phyloP scores from a whole-genome alignment of 495 filamentous ascomycete species.

The Tuber indicum region DNA sequence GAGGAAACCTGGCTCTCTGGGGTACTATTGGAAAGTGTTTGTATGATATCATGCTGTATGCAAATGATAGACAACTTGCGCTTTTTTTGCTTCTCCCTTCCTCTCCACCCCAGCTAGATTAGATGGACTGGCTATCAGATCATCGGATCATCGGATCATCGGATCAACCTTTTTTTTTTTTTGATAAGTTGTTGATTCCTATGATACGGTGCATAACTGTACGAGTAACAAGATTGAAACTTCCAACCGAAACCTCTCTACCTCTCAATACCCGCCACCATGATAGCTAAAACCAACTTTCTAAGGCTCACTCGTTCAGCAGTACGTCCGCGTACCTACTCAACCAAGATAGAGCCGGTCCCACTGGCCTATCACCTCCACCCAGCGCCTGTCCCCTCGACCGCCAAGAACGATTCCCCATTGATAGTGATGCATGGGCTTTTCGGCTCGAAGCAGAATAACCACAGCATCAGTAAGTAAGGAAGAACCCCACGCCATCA shows the following conservation, averaged over 20 bases:
- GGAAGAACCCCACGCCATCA: slow-evolving; percentile 40
- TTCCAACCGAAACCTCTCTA: background rate
- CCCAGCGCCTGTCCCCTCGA: slow-evolving; percentile 44
- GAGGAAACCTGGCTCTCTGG: too few relatives aligned
- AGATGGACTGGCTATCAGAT: too few relatives aligned
- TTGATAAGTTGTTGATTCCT: too few relatives aligned
- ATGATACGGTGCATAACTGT: too few relatives aligned
- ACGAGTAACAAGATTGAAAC: background rate
- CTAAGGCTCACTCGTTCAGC: background rate
- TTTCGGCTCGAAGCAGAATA: slow-evolving; percentile 95
- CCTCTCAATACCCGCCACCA: background rate
- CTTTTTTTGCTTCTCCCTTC: too few relatives aligned
- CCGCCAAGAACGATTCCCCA: slow-evolving; percentile 50
- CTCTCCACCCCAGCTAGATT: too few relatives aligned
- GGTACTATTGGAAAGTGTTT: too few relatives aligned
- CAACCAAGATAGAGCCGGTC: slow-evolving; percentile 40
- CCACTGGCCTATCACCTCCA: slow-evolving; percentile 57
- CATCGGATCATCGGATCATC: too few relatives aligned
- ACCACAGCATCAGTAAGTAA: slow-evolving; percentile 93
- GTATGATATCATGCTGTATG: too few relatives aligned
- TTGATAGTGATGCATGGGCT: slow-evolving; percentile 89
- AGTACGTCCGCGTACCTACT: slow-evolving; percentile 12
- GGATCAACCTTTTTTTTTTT: too few relatives aligned
- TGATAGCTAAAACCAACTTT: background rate
- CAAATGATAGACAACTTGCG: too few relatives aligned